These are phyloP conservation scores for Avena insularis DNA, from an alignment of 176 grass and related monocot genomes.

Conservation along the genomic window DNA sequence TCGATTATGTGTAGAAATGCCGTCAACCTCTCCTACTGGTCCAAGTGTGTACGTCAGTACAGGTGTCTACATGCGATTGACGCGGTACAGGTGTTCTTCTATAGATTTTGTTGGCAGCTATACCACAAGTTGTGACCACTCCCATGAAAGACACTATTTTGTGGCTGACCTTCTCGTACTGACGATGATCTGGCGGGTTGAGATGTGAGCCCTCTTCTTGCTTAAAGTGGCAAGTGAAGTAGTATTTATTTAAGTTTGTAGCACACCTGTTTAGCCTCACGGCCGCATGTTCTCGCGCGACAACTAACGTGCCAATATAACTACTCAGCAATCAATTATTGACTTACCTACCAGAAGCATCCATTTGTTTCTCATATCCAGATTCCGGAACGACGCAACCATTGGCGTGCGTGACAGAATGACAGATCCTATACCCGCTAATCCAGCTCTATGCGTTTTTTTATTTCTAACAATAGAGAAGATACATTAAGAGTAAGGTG, in stretches of 20 bases:
- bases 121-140: background rate
- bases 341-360: conserved; percentile 43
- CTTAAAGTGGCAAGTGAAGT: conserved; percentile 3
- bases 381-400: background rate
- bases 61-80: conserved; percentile 23
- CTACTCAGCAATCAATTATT: conserved; percentile 18
- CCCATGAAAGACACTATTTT: background rate
- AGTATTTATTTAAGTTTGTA: conserved; percentile 3
- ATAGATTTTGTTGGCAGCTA: background rate
- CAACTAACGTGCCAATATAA: background rate
- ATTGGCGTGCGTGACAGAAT: background rate
- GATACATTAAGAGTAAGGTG: too few species aligned
- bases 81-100: background rate
- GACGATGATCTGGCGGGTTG: background rate
- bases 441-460: too few species aligned
- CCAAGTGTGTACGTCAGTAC: conserved; percentile 34
- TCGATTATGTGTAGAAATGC: background rate
- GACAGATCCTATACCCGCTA: background rate
- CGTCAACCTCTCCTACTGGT: background rate
- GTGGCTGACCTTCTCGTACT: background rate
- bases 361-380: background rate
- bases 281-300: background rate
- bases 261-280: conserved; percentile 34
- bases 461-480: too few species aligned
- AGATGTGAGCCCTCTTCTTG: conserved; percentile 30